Evolutionary conservation across 2,329 filamentous ascomycete species (phyloP).

Genomic region (Calonectria montana): DNA sequence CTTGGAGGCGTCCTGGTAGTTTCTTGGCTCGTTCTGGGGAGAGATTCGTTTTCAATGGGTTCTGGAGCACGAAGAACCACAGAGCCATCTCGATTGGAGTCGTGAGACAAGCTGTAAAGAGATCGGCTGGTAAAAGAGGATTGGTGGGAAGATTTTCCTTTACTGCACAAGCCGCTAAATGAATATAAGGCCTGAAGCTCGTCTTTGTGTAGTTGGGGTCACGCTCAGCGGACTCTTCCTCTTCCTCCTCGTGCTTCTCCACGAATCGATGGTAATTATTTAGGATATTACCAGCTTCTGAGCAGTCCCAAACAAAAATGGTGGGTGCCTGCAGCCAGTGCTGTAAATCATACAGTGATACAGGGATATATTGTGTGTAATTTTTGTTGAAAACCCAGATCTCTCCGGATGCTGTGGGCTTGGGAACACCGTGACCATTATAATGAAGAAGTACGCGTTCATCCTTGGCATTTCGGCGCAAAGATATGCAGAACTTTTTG

Average conservation of each 20-base stretch:
- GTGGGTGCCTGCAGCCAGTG: constrained; percentile 96
- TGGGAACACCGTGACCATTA: constrained; percentile 96
- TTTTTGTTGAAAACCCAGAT: constrained; percentile 99
- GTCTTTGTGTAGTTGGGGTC: constrained; percentile 89
- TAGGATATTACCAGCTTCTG: constrained; percentile 94
- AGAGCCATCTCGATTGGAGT: constrained; percentile 98
- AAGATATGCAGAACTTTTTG: constrained; percentile 92
- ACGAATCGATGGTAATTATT: constrained; percentile 95
- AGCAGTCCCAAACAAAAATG: constrained; percentile 98
- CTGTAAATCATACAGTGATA: constrained; percentile 94
- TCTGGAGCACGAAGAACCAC: constrained; percentile 95
- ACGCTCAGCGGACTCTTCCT: constrained; percentile 77
- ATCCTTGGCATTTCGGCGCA: constrained; percentile 93
- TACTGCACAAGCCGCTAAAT: constrained; percentile 89
- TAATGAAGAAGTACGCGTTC: constrained; percentile 98
- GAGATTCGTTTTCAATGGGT: constrained; percentile 76
- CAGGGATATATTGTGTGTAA: constrained; percentile 98
- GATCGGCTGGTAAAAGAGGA: constrained; percentile 89
- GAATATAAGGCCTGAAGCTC: constrained; percentile 77
- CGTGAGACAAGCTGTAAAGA: constrained; percentile 95
- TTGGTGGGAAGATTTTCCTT: constrained; percentile 96
- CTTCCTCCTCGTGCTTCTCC: constrained; percentile 93
- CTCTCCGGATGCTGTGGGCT: constrained; percentile 94
- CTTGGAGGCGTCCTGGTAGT: constrained; percentile 90
- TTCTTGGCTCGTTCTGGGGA: constrained; percentile 86